Percentiles rank a stretch among this genome's conserved stretches.
phyloP scores from a whole-genome alignment of 306 rosid genomes.

The Comarum palustre region DNA sequence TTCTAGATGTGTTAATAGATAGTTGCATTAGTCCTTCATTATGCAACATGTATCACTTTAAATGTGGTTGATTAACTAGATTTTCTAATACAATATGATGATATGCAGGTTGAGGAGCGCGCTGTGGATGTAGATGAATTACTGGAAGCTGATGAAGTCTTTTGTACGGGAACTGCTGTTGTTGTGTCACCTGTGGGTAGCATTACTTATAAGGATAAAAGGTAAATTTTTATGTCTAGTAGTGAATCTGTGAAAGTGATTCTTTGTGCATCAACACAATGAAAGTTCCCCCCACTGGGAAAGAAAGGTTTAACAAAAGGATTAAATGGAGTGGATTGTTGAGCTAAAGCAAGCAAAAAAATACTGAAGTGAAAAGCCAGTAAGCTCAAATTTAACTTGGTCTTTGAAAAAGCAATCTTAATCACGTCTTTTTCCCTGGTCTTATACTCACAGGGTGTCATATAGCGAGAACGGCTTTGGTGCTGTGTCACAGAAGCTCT shows the following conservation, averaged over 20 bases:
- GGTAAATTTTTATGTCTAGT: constrained; percentile 36
- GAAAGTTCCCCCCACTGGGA: not conserved
- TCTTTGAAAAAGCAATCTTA: not conserved
- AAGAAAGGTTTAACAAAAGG: not conserved
- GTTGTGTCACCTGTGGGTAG: constrained; percentile 97
- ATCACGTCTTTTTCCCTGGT: not conserved
- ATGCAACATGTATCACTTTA: not conserved
- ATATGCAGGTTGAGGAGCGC: constrained; percentile 89
- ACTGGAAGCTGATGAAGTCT: constrained; percentile 90
- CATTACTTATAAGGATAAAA: constrained; percentile 66
- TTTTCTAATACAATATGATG: constrained; percentile 11
- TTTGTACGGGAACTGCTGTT: constrained; percentile 96
- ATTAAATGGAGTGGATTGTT: not conserved
- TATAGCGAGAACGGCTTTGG: constrained; percentile 65
- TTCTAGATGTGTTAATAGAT: constrained; percentile 1
- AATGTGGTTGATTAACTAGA: too few species aligned
- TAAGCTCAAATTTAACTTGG: not conserved
- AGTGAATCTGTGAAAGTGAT: not conserved
- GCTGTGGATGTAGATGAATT: constrained; percentile 78
- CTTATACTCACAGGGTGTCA: constrained; percentile 43
- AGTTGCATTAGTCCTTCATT: not conserved
- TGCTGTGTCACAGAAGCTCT: constrained; percentile 72
- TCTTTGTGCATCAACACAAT: constrained; percentile 20
- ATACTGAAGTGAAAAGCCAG: not conserved
- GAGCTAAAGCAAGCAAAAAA: not conserved